These are phyloP conservation scores for Meredithiella fracta DNA, from an alignment of 2,329 filamentous ascomycete genomes.

Conservation along the genomic window DNA sequence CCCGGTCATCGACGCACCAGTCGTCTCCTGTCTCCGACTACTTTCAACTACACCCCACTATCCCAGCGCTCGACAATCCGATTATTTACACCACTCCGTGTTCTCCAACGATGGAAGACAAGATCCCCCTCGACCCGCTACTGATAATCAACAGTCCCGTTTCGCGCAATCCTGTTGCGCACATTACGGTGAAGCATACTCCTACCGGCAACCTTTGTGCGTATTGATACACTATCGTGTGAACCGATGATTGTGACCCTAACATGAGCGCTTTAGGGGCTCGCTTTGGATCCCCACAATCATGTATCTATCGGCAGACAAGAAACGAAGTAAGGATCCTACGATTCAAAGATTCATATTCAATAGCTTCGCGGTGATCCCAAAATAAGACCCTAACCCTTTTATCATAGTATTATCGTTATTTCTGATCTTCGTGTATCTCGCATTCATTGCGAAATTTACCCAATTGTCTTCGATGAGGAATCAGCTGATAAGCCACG, in stretches of 20 bases:
- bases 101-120: not conserved
- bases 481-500: constrained; percentile 1
- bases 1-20: too few relatives aligned
- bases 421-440: constrained; percentile 10
- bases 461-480: constrained; percentile 11
- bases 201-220: constrained; percentile 8
- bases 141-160: not conserved
- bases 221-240: not conserved
- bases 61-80: too few relatives aligned
- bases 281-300: constrained; percentile 4
- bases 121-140: not conserved
- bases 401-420: constrained; percentile 1
- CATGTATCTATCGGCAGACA: constrained; percentile 8
- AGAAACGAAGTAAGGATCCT: constrained; percentile 6
- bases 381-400: not conserved
- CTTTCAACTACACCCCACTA: not conserved
- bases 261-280: constrained; percentile 2
- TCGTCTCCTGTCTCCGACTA: not conserved
- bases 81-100: too few relatives aligned
- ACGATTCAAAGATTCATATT: too few relatives aligned
- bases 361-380: too few relatives aligned
- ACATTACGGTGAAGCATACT: constrained; percentile 1
- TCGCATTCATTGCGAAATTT: constrained; percentile 14
- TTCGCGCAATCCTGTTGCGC: not conserved
- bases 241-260: not conserved